phyloP scores from a whole-genome alignment of 2,329 filamentous ascomycete species.

The Cladophialophora chaetospira region DNA sequence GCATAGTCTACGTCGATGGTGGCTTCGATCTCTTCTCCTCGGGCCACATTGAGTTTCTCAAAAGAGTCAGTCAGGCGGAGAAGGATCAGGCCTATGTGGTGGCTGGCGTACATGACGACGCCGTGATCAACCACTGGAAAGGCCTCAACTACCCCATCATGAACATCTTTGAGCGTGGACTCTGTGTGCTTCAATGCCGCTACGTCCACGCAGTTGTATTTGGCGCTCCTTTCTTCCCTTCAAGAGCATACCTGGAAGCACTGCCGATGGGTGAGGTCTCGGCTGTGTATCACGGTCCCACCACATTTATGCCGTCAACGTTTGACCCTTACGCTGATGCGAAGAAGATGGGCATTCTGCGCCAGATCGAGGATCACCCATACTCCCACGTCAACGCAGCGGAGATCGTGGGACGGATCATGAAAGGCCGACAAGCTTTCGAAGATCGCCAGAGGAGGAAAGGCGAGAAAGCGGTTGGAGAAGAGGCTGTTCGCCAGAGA shows the following conservation, averaged over 20 bases:
- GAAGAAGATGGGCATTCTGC: conserved; percentile 81
- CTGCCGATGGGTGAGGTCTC: conserved; percentile 74
- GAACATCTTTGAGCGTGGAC: conserved; percentile 95
- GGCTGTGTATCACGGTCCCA: conserved; percentile 94
- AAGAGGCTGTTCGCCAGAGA: conserved; percentile 64
- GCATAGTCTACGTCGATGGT: conserved; percentile 91
- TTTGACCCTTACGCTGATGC: conserved; percentile 80
- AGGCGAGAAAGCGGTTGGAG: conserved; percentile 78
- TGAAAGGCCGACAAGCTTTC: conserved; percentile 83
- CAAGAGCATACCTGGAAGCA: conserved; percentile 71
- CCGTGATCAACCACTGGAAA: conserved; percentile 95
- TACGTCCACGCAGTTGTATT: conserved; percentile 88
- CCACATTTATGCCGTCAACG: conserved; percentile 76
- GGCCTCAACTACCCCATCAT: conserved; percentile 99
- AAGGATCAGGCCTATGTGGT: conserved; percentile 76
- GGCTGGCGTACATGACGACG: conserved; percentile 90
- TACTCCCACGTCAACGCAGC: conserved; percentile 89
- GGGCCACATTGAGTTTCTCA: conserved; percentile 93
- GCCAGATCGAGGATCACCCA: conserved; percentile 71
- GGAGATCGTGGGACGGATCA: conserved; percentile 86
- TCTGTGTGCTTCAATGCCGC: conserved; percentile 96
- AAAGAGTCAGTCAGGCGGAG: conserved; percentile 68
- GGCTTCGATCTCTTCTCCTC: conserved; percentile 97
- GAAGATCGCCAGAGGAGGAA: conserved; percentile 90
- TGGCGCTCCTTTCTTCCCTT: conserved; percentile 84